These are phyloP conservation scores for Starmera quercuum DNA, from an alignment of 805 yeast species.

Conservation along the genomic window DNA sequence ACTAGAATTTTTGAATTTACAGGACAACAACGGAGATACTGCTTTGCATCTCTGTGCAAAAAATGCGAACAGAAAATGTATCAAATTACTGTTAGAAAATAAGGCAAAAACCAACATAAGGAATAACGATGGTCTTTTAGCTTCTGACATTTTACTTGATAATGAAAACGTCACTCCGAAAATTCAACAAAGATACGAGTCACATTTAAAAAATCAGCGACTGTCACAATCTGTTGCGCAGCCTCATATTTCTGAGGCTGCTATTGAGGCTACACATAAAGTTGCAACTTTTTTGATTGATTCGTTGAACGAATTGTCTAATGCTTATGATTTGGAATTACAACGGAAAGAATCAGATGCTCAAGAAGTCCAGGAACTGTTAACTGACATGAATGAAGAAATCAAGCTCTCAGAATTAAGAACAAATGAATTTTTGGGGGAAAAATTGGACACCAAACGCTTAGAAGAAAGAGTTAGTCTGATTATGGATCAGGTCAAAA, in stretches of 20 bases:
- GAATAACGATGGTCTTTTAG: conserved; percentile 24
- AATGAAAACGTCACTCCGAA: conserved; percentile 15
- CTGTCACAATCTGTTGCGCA: conserved; percentile 13
- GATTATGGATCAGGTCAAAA: conserved; percentile 12
- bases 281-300: conserved; percentile 44
- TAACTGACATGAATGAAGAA: conserved; percentile 33
- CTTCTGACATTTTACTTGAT: conserved; percentile 20
- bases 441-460: conserved; percentile 7
- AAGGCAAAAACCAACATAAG: conserved; percentile 38
- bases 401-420: conserved; percentile 24
- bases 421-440: conserved; percentile 16
- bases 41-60: conserved; percentile 69
- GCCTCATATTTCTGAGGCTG: conserved; percentile 46
- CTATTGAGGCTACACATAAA: conserved; percentile 43
- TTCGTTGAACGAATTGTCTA: conserved; percentile 37
- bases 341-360: conserved; percentile 46
- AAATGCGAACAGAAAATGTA: conserved; percentile 44
- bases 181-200: conserved; percentile 16
- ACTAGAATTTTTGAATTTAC: conserved; percentile 52
- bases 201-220: conserved; percentile 12
- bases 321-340: conserved; percentile 49
- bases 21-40: conserved; percentile 73
- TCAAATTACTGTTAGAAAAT: conserved; percentile 39
- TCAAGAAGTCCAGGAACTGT: conserved; percentile 37
- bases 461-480: conserved; percentile 5